Evolutionary conservation across 129 eudicot genomes (phyloP).

Genomic region (Mikania micrantha): DNA sequence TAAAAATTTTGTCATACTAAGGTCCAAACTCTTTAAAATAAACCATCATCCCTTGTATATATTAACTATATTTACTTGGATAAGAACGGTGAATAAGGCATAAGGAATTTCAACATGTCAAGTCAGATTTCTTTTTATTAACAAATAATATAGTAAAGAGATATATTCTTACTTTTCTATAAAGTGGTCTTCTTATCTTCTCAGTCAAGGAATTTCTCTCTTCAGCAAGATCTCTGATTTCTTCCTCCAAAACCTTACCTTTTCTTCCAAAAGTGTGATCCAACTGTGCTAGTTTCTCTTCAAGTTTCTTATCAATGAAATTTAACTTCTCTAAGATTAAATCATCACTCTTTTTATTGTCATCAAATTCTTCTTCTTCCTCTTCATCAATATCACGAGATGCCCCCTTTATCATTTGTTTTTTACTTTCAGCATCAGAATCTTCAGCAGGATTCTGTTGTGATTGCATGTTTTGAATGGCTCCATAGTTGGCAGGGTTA

Average conservation of each 20-base stretch:
- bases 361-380: constrained; percentile 61
- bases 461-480: constrained; percentile 41
- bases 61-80: not conserved
- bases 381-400: constrained; percentile 33
- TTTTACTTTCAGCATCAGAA: constrained; percentile 36
- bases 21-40: not conserved
- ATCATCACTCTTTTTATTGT: constrained; percentile 69
- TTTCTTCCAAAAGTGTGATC: constrained; percentile 86
- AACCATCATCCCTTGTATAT: not conserved
- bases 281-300: constrained; percentile 65
- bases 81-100: not conserved
- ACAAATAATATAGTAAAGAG: not conserved
- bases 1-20: not conserved
- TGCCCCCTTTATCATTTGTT: constrained; percentile 23
- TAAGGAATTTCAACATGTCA: not conserved
- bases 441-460: constrained; percentile 34
- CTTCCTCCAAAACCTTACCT: constrained; percentile 84
- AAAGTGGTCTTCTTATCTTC: constrained; percentile 70
- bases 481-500: constrained; percentile 72
- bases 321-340: constrained; percentile 55
- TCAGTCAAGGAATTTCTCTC: constrained; percentile 84
- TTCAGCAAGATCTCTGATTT: constrained; percentile 90
- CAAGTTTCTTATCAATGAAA: constrained; percentile 64
- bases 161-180: constrained; percentile 64
- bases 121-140: not conserved